Conservation (phyloP, 2,329 filamentous ascomycete species). For the Aspergillus sergii region DNA sequence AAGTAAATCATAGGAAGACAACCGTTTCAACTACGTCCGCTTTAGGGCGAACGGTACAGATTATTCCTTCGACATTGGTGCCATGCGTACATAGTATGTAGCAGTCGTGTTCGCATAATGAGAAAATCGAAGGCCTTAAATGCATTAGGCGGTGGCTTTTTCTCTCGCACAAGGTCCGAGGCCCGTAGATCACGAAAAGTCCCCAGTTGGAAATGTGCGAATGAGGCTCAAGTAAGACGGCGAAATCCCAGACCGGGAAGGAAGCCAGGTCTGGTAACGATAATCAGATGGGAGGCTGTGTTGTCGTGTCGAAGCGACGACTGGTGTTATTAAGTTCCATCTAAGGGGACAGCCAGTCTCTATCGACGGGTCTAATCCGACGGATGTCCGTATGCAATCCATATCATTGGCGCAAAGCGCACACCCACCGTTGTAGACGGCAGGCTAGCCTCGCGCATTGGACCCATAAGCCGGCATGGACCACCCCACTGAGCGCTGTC, state of each 20-base stretch:
- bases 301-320: background rate
- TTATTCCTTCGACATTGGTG: too few relatives aligned
- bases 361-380: background rate
- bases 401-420: background rate
- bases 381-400: background rate
- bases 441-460: background rate
- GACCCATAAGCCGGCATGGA: background rate
- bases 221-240: background rate
- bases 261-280: background rate
- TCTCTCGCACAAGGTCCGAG: too few relatives aligned
- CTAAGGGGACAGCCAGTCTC: background rate
- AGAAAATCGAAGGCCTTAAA: too few relatives aligned
- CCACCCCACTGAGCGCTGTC: background rate
- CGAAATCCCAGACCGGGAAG: background rate
- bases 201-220: background rate
- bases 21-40: too few relatives aligned
- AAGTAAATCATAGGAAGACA: too few relatives aligned
- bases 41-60: too few relatives aligned
- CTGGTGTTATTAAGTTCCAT: background rate
- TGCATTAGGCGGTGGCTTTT: too few relatives aligned
- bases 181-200: conserved; percentile 19
- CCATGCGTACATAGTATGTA: too few relatives aligned
- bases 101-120: too few relatives aligned
- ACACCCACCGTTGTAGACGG: background rate
- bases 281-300: background rate